Evolutionary conservation across 1,284 basidiomycete species (phyloP).

Genomic region (Chondrostereum purpureum): DNA sequence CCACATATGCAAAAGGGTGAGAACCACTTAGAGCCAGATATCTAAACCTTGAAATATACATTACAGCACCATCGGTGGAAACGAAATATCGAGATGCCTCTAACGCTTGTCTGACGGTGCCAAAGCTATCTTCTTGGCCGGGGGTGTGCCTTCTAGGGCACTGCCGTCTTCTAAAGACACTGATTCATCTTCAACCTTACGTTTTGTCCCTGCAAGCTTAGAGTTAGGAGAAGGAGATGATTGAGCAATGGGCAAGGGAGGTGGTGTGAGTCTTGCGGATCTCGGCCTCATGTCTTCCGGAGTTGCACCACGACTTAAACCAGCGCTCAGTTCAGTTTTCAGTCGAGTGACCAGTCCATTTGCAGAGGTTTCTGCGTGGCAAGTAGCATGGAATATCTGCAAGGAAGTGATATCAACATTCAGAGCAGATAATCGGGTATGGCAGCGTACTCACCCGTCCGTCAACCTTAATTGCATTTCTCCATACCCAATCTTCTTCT

Average conservation of each 20-base stretch:
- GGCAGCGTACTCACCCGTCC: conserved; percentile 64
- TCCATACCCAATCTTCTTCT: conserved; percentile 99
- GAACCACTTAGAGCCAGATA: too few species aligned
- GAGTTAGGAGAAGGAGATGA: conserved; percentile 44
- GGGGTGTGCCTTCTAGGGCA: conserved; percentile 45
- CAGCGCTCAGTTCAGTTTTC: conserved; percentile 45
- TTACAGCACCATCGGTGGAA: too few species aligned
- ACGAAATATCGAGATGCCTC: too few species aligned
- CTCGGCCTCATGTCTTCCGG: conserved; percentile 43
- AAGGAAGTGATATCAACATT: conserved; percentile 7
- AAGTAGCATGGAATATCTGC: conserved; percentile 88
- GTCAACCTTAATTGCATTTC: conserved; percentile 81
- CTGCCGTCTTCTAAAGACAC: conserved; percentile 25
- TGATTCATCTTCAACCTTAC: conserved; percentile 57
- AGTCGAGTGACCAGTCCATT: conserved; percentile 59
- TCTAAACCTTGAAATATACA: too few species aligned
- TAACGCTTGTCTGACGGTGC: not conserved
- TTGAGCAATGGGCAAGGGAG: conserved; percentile 27
- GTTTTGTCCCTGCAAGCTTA: conserved; percentile 52
- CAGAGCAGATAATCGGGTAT: not conserved
- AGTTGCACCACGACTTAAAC: conserved; percentile 64
- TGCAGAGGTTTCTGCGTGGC: conserved; percentile 77
- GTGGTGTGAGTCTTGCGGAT: conserved; percentile 37
- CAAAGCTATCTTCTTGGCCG: conserved; percentile 51
- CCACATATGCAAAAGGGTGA: too few species aligned